These are phyloP conservation scores for Exophiala sp. DNA, from an alignment of 2,329 filamentous ascomycete genomes.

Conservation along the genomic window DNA sequence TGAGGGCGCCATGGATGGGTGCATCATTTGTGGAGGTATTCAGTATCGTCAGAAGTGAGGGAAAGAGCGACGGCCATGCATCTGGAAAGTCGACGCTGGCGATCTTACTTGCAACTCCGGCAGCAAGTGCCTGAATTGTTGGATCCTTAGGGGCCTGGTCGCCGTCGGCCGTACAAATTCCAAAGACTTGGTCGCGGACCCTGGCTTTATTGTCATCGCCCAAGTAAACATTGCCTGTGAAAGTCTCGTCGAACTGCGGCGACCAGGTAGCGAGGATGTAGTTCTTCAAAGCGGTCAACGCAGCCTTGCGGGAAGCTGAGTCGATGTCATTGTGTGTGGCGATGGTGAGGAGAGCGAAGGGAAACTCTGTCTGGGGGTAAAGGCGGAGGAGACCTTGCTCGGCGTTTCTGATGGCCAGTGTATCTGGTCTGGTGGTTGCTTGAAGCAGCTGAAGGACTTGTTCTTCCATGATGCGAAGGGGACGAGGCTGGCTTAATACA, in stretches of 20 bases:
- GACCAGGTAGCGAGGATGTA: conserved; percentile 86
- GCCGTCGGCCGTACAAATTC: conserved; percentile 65
- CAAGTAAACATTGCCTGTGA: conserved; percentile 61
- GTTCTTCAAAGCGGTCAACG: conserved; percentile 70
- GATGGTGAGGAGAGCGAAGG: conserved; percentile 72
- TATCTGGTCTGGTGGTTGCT: conserved; percentile 70
- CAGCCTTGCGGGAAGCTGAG: conserved; percentile 71
- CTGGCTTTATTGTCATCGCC: conserved; percentile 66
- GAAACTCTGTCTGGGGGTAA: conserved; percentile 64
- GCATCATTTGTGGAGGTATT: conserved; percentile 63
- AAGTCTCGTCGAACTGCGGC: conserved; percentile 61
- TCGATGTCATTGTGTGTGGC: conserved; percentile 69
- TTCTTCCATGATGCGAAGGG: conserved; percentile 64
- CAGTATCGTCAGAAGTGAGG: conserved; percentile 70
- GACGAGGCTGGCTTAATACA: conserved; percentile 14
- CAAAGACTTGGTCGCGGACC: conserved; percentile 67
- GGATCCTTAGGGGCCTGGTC: conserved; percentile 22
- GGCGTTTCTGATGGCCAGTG: conserved; percentile 63
- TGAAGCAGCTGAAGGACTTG: conserved; percentile 82
- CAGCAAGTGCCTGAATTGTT: conserved; percentile 47
- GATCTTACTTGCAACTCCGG: conserved; percentile 87
- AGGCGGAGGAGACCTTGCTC: conserved; percentile 74
- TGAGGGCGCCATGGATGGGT: conserved; percentile 82
- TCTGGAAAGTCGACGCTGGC: conserved; percentile 90
- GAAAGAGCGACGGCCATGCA: conserved; percentile 85